Evolutionary conservation across 148 eudicot genomes (phyloP), one percentile per base, ranked within the genome.

Genomic region (Rhododendron kiyosumense): DNA sequence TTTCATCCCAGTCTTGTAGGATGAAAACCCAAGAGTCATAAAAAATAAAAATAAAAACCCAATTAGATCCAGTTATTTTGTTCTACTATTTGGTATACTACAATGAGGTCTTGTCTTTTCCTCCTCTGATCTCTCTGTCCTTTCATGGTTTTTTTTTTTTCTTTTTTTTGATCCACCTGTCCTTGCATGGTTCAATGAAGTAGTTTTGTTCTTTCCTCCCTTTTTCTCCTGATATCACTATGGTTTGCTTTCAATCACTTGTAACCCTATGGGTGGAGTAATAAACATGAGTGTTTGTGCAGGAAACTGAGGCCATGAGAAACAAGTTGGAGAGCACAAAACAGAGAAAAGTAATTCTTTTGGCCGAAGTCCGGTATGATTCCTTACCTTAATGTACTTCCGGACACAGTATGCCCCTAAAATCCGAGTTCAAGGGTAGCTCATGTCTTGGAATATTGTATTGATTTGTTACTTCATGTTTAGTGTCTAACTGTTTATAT

Each of bases 311-410:
- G 59, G 81, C 57, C 7, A 81, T 86, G 76, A 88, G 88, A 86
- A 86, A 84, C 91, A 88, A 87, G 73, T 86, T 92, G 85, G 90
- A 84, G 85, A 59, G 52, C 46, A 84, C 79, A 69, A 89, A 88
- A 54, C 90, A 83, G 61, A 91, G 87, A 81, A 91, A 87, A 86
- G 18, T 85, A 83, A 89, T 87, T 28, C 87, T 92, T 41, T 79
- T 89, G 79, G 93, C 94, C 43, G 94, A 92, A 89, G 94, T 85
- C n/a, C 51, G 87, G 87, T 85, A 79, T 45, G 82, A 59, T 78
- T 84, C 88, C 79, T 83, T 1, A 30, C 7, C 59, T 83, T 34
- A 54, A 52, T 46, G 4, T 46, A 46, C 48, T 26, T 78, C 17
- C 3, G 30, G 57, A 24, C 57, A 24, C 48, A 1, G 26, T 38